Evolutionary conservation across 208 protist species (phyloP).

Genomic region (Leishmania martiniquensis): DNA sequence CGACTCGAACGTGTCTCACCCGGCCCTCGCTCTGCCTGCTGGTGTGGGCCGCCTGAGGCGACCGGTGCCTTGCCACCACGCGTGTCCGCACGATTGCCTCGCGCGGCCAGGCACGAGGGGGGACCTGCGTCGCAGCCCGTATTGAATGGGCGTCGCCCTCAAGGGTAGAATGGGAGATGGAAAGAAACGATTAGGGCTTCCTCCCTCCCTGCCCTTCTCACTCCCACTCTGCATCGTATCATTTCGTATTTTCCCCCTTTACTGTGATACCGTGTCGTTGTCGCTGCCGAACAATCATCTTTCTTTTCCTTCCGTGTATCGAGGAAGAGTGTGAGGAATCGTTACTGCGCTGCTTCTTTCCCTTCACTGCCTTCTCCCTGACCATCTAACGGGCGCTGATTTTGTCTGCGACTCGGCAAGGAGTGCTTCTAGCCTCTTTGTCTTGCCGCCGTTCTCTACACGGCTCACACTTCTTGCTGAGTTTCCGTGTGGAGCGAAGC

Average conservation of each 20-base stretch:
- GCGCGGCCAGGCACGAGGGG: too few relatives aligned
- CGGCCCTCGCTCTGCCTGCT: background rate
- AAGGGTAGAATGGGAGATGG: too few relatives aligned
- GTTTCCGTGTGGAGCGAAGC: too few relatives aligned
- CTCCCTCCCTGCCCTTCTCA: background rate
- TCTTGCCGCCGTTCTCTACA: background rate
- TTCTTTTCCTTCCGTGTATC: slow-evolving; percentile 8
- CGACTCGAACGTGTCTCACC: background rate
- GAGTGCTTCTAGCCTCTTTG: too few relatives aligned
- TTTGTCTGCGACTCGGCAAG: background rate
- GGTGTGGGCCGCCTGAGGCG: background rate
- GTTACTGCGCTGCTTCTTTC: background rate
- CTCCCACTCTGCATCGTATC: background rate
- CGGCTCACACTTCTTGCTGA: background rate
- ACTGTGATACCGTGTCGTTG: too few relatives aligned
- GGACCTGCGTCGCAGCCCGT: too few relatives aligned
- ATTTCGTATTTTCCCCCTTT: background rate
- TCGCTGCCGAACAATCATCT: too few relatives aligned
- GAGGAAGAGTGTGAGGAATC: background rate
- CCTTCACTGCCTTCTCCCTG: background rate
- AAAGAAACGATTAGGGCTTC: too few relatives aligned
- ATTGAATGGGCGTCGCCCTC: too few relatives aligned
- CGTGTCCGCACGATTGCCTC: too few relatives aligned
- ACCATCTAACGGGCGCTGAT: background rate
- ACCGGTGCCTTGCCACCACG: background rate